Conservation (phyloP, 1,284 basidiomycete genomes). For the Thecaphora frezii region DNA sequence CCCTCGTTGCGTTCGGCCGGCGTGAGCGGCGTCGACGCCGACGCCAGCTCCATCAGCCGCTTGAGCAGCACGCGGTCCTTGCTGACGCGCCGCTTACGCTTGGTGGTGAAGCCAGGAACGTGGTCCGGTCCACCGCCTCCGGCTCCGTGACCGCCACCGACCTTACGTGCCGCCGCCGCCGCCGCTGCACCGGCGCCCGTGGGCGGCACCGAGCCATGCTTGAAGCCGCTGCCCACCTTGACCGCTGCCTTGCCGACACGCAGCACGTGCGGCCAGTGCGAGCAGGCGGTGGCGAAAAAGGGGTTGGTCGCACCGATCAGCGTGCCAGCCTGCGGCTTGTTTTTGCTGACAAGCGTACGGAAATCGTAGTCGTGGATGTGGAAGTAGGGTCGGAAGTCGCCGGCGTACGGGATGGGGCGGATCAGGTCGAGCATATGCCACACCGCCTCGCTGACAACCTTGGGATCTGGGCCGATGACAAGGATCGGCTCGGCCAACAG, state of each 20-base stretch:
- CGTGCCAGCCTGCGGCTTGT: slow-evolving; percentile 79
- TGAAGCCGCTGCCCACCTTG: slow-evolving; percentile 27
- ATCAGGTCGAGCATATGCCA: slow-evolving; percentile 73
- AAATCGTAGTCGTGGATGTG: slow-evolving; percentile 93
- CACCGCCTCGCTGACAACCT: slow-evolving; percentile 75
- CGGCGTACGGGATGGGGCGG: slow-evolving; percentile 80
- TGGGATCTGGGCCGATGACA: slow-evolving; percentile 77
- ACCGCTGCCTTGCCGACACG: slow-evolving; percentile 63
- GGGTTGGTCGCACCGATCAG: slow-evolving; percentile 93
- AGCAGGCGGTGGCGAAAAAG: slow-evolving; percentile 81
- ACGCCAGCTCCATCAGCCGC: slow-evolving; percentile 63
- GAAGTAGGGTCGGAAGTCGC: slow-evolving; percentile 88
- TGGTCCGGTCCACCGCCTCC: slow-evolving; percentile 49
- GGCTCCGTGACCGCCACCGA: slow-evolving; percentile 67
- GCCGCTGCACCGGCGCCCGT: no score
- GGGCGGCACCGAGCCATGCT: slow-evolving; percentile 9
- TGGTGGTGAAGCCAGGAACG: slow-evolving; percentile 64
- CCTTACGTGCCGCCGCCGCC: slow-evolving; percentile 30
- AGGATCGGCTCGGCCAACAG: slow-evolving; percentile 77
- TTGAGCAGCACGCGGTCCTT: slow-evolving; percentile 76
- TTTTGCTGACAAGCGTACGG: slow-evolving; percentile 72
- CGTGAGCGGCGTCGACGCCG: slow-evolving; percentile 10
- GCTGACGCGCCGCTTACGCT: slow-evolving; percentile 79
- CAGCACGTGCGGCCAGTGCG: slow-evolving; percentile 86
- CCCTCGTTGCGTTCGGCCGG: slow-evolving; percentile 25